A percentile compares a stretch with the other conserved stretches of the same genome.
These are phyloP conservation scores for Ustilago crameri DNA, from an alignment of 1,284 basidiomycete genomes.

Conservation along the genomic window DNA sequence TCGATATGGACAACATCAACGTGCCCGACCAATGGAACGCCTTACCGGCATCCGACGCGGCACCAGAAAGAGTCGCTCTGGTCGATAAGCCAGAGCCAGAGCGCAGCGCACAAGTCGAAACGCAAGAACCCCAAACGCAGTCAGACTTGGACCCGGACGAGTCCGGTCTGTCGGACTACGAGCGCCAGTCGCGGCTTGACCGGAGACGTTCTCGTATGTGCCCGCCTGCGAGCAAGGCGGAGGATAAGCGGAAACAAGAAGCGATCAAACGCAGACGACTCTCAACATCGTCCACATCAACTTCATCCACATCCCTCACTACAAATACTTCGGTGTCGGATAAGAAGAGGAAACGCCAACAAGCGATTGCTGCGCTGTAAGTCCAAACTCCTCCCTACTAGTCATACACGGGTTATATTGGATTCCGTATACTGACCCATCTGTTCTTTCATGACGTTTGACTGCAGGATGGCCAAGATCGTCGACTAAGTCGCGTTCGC, in stretches of 20 bases:
- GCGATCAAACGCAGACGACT: neutral
- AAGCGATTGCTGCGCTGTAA: conserved; percentile 36
- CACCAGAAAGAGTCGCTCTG: no score
- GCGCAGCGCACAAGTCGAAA: no score
- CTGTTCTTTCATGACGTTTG: no score
- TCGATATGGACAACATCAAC: neutral
- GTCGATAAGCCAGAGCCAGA: no score
- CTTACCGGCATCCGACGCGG: neutral
- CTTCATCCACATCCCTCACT: neutral
- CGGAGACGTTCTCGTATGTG: no score
- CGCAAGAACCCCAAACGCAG: conserved; percentile 6
- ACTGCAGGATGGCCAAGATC: conserved; percentile 24
- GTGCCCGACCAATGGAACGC: neutral
- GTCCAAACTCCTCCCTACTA: no score
- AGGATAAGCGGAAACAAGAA: neutral
- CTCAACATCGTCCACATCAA: no score
- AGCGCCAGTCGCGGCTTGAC: conserved; percentile 5
- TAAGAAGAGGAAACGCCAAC: conserved; percentile 5
- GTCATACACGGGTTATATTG: neutral
- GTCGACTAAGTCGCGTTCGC: no score
- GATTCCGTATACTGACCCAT: neutral
- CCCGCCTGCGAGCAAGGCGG: neutral
- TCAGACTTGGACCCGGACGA: conserved; percentile 22
- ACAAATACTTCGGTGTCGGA: neutral
- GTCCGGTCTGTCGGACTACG: conserved; percentile 36